These are phyloP conservation scores for Tuber borchii DNA, from an alignment of 495 filamentous ascomycete genomes.

Conservation along the genomic window DNA sequence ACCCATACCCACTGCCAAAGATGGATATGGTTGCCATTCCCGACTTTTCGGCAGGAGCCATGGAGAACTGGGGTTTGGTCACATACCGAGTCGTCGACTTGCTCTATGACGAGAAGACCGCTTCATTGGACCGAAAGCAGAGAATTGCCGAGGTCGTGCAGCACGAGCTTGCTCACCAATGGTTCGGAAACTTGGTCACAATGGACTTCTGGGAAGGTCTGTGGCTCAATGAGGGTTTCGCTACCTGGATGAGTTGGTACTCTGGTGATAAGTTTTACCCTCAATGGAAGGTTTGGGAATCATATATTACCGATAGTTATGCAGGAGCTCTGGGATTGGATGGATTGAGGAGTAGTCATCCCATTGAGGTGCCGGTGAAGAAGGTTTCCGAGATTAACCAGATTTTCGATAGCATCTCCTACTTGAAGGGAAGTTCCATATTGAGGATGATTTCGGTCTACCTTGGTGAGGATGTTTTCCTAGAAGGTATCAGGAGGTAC, in stretches of 20 bases:
- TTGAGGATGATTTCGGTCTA: slow-evolving; percentile 96
- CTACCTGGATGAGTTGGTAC: slow-evolving; percentile 76
- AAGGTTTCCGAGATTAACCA: slow-evolving; percentile 93
- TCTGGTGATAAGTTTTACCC: slow-evolving; percentile 83
- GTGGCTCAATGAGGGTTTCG: slow-evolving; percentile 98
- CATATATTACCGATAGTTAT: slow-evolving; percentile 83
- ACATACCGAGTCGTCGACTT: slow-evolving; percentile 91
- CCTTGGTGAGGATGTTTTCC: slow-evolving; percentile 84
- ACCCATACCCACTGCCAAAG: slow-evolving; percentile 65
- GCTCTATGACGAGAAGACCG: slow-evolving; percentile 84
- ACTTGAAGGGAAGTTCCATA: slow-evolving; percentile 92
- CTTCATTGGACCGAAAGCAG: slow-evolving; percentile 86
- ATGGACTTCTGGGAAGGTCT: slow-evolving; percentile 99
- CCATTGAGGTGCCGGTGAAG: slow-evolving; percentile 95
- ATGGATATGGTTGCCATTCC: slow-evolving; percentile 99
- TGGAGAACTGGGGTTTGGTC: slow-evolving; percentile 99
- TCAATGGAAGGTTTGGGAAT: slow-evolving; percentile 98
- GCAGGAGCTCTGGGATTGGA: slow-evolving; percentile 82
- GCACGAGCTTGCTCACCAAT: slow-evolving; percentile 97
- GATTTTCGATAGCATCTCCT: slow-evolving; percentile 97
- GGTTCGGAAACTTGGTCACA: slow-evolving; percentile 97
- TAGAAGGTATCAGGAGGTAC: slow-evolving; percentile 86
- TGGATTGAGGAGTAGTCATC: slow-evolving; percentile 88
- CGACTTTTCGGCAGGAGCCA: slow-evolving; percentile 85
- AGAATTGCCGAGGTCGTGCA: slow-evolving; percentile 89